These are phyloP conservation scores for Phaseolus lunatus DNA, from an alignment of 306 rosid species.

Conservation along the genomic window DNA sequence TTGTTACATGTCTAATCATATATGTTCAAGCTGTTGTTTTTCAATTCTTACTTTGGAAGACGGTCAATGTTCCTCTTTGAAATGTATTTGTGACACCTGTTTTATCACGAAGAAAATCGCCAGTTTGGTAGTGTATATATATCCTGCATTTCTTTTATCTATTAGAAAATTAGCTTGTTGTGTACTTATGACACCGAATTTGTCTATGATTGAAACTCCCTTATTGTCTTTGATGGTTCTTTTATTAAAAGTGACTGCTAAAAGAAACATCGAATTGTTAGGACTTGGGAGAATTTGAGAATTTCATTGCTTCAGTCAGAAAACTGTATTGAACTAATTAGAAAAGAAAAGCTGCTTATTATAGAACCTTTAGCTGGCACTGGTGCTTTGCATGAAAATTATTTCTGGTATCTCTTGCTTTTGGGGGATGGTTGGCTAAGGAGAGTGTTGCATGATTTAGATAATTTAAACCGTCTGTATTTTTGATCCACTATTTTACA, in stretches of 20 bases:
- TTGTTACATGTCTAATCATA: slow-evolving; percentile 35
- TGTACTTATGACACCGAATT: background rate
- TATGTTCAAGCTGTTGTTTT: background rate
- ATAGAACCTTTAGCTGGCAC: background rate
- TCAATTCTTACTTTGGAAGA: slow-evolving; percentile 5
- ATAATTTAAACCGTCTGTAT: background rate
- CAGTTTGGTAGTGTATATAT: slow-evolving; percentile 19
- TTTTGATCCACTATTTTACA: slow-evolving; percentile 19
- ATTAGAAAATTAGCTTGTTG: slow-evolving; percentile 24
- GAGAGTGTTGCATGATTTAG: slow-evolving; percentile 25
- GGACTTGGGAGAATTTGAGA: slow-evolving; percentile 8
- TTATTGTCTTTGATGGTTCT: no score
- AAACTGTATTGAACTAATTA: slow-evolving; percentile 31
- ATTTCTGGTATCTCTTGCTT: slow-evolving; percentile 6
- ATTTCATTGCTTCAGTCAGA: slow-evolving; percentile 11
- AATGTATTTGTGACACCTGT: slow-evolving; percentile 20
- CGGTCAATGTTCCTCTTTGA: background rate
- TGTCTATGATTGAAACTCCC: no score
- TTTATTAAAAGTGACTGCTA: background rate
- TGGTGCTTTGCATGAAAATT: slow-evolving; percentile 18
- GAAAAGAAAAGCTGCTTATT: slow-evolving; percentile 11
- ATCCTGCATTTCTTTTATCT: slow-evolving; percentile 1
- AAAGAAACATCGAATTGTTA: slow-evolving; percentile 4
- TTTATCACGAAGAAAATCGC: slow-evolving; percentile 9
- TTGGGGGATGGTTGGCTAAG: slow-evolving; percentile 5